Evolutionary conservation across 2,329 filamentous ascomycete genomes (phyloP).

Genomic region (Aureobasidium musti): DNA sequence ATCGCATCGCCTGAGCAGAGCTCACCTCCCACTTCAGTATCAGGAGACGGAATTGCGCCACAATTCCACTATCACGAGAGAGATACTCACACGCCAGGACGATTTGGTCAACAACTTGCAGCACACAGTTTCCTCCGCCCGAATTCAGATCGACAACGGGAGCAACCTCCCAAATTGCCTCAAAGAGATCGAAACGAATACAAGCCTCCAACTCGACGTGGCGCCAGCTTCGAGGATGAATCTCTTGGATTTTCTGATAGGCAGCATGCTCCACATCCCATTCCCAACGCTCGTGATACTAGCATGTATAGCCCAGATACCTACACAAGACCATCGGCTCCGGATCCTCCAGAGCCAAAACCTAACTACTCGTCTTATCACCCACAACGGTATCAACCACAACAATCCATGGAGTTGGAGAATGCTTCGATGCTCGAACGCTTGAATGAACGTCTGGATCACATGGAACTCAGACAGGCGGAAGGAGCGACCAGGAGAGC

Average conservation of each 20-base stretch:
- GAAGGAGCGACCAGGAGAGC: slow-evolving; percentile 10
- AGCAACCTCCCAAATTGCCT: neutral
- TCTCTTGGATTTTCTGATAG: neutral
- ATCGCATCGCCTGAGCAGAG: slow-evolving; percentile 10
- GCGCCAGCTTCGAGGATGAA: neutral
- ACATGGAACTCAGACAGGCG: slow-evolving; percentile 12
- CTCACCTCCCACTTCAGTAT: slow-evolving; percentile 8
- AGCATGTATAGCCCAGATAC: neutral
- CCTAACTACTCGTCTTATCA: neutral
- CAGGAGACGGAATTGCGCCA: neutral
- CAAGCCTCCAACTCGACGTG: neutral
- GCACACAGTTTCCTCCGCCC: neutral
- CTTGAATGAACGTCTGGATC: neutral
- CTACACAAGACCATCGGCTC: neutral
- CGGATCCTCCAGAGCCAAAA: neutral
- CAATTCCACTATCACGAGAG: neutral
- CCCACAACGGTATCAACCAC: neutral
- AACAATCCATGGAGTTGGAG: neutral
- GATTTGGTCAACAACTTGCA: neutral
- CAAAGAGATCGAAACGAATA: neutral
- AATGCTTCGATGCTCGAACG: slow-evolving; percentile 5
- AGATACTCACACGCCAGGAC: neutral
- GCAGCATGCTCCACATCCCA: neutral
- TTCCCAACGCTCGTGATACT: neutral
- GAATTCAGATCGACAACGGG: neutral